Percentiles rank a stretch among this genome's conserved stretches.
phyloP scores from a whole-genome alignment of 805 yeast species.

The Saccharomycopsis malanga region DNA sequence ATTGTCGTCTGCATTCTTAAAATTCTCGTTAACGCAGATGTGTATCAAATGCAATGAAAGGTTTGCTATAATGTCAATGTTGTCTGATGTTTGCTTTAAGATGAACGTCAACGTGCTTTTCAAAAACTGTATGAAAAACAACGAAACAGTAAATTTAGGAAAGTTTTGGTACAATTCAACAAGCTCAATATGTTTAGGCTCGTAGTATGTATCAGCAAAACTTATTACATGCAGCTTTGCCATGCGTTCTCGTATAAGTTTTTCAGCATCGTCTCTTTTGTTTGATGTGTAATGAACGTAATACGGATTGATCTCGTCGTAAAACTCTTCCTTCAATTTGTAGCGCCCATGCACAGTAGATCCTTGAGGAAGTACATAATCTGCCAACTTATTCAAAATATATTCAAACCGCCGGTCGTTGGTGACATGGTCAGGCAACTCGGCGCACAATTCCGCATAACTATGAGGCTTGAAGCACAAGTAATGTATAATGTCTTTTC shows the following conservation, averaged over 20 bases:
- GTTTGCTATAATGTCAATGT: constrained; percentile 48
- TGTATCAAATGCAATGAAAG: constrained; percentile 64
- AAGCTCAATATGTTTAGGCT: constrained; percentile 39
- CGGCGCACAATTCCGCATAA: constrained; percentile 60
- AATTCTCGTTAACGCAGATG: constrained; percentile 42
- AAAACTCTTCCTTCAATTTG: constrained; percentile 51
- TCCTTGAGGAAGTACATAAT: constrained; percentile 54
- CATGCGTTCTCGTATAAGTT: constrained; percentile 43
- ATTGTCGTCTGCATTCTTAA: constrained; percentile 26
- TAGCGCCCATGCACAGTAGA: constrained; percentile 56
- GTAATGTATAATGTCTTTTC: constrained; percentile 71
- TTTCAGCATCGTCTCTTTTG: constrained; percentile 77
- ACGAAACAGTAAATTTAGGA: constrained; percentile 46
- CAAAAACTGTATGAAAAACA: constrained; percentile 47
- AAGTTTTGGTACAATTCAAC: constrained; percentile 37
- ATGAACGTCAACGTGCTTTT: constrained; percentile 41
- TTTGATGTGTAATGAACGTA: constrained; percentile 73
- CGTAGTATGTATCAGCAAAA: constrained; percentile 45
- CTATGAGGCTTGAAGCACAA: constrained; percentile 70
- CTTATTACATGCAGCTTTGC: constrained; percentile 34
- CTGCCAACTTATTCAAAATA: constrained; percentile 49
- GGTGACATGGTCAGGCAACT: constrained; percentile 69
- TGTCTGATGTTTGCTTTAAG: constrained; percentile 11
- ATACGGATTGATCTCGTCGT: constrained; percentile 65
- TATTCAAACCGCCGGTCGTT: constrained; percentile 69